Percentiles rank a stretch among this genome's conserved stretches.
These are phyloP conservation scores for Solanum raphanifolium DNA, from an alignment of 257 asterid genomes.

Conservation along the genomic window DNA sequence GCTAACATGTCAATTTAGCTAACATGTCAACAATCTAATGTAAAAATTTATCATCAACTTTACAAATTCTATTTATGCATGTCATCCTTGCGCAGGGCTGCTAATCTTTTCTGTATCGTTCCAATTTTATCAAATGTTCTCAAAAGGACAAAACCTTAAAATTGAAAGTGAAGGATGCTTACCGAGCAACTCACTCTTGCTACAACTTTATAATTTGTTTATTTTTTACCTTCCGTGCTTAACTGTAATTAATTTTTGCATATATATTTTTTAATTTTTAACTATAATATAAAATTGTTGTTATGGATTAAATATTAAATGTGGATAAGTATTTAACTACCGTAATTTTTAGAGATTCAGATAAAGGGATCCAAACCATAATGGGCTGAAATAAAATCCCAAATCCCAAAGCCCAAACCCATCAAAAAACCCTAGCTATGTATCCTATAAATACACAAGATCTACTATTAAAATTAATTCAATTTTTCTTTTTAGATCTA, in stretches of 20 bases:
- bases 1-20: no score
- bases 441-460: neutral
- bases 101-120: neutral
- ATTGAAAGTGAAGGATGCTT: no score
- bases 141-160: no score
- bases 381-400: neutral
- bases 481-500: neutral
- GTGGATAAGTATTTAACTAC: neutral
- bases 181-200: no score
- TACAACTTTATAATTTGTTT: no score
- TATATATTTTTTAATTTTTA: neutral
- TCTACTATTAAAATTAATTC: fast-evolving
- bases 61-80: no score
- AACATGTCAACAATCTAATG: no score
- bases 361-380: neutral
- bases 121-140: neutral
- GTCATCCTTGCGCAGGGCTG: no score
- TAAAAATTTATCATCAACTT: no score
- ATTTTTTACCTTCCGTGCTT: neutral
- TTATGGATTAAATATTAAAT: neutral
- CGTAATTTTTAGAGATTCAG: neutral
- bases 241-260: neutral
- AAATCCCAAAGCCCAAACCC: neutral
- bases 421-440: neutral
- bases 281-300: neutral